Base-by-base conservation (phyloP, 352 stramenopile species). In the Elongisporangium senticosum region DNA sequence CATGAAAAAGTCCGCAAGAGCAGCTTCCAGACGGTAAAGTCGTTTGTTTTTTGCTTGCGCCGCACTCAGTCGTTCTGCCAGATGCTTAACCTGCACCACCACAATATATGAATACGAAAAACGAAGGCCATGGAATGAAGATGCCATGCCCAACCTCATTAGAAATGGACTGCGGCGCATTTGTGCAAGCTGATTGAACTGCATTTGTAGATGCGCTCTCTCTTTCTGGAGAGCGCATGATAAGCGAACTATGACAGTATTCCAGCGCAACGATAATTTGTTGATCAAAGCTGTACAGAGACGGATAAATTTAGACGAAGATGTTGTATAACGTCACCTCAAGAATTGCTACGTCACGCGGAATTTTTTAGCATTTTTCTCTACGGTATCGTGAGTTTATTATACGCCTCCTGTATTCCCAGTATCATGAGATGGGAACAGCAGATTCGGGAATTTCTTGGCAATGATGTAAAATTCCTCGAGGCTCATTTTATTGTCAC, bases 361-460 rank as follows among this genome's bases (percentile, higher is more conserved):
- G 20, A 10, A 51, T 51, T 7, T 22, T 22, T 22, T 52, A 13
- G n/a, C n/a, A n/a, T n/a, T 13, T 7, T 24, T 17, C 48, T 21
- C 21, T 19, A 24, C 48, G 19, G 3, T 17, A 1, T 53, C 40
- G 15, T n/a, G 23, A 21, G n/a, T 24, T 19, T 17, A 53, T 53
- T 17, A 17, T 21, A 26, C 22, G 20, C 49, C 49, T 17, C 22
- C 49, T 7, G 49, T 1, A 26, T 26, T 26, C 19, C 33, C 51
- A 33, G 58, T 60, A 8, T 82, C 75, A 26, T 88, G 75, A 1
- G 81, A 70, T 14, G 87, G 87, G 55, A 96, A 96, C 13, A 97
- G 64, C n/a, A 96, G 72, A 58, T 96, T 96, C 3, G 88, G 89
- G 53, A 96, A 96, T 64, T 97, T 97, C 22, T 89, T 87, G 1